Base-by-base conservation (phyloP, 2,329 filamentous ascomycete species). In the Aspergillus amoenus region DNA sequence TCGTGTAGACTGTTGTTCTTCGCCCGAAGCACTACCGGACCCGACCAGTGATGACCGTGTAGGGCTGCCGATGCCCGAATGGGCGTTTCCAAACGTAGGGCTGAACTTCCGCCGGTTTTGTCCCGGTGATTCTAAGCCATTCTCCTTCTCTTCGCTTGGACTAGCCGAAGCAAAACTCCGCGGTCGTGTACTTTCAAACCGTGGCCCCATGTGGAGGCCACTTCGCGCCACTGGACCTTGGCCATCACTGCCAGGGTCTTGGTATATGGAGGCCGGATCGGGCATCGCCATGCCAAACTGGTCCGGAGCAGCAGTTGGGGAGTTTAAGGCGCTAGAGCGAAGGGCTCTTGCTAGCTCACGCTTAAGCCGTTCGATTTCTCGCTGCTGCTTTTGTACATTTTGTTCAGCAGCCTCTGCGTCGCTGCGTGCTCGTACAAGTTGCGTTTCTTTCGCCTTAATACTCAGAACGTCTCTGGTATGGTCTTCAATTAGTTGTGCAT, bases 371-470 rank as follows among this genome's bases (percentile, higher is more conserved):
- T 99, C 94, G 46, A 97, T 88, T 76, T 99, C 94, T 53, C 93
- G 86, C 61, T 89, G 83, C 52, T 96, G 83, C 56, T 90, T 88
- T 60, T 94, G 90, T 52, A 94, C 92, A 57, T 87, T 88, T 67
- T 92, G 88, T 71, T 97, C 92, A 0, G 93, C 90, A 0, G 90
- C 87, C 72, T 97, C 93, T 32, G 89, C 90, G 68, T 99, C 94
- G 63, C 90, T 92, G 54, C 93, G 84, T 11, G 94, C 93, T 44
- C 94, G 88, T 9, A 97, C 93, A 5, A 99, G 83, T 68, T 99
- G 94, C 3, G 94, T 97, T 74, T 99, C 94, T 76, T 99, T 99
- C 13, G 94, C 94, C 74, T 97, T 97, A 78, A 99, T 95, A 66
- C 92, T 94, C 42, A 99, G 81, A 0, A 97, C 91, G 68, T 99